phyloP scores from a whole-genome alignment of 2,329 filamentous ascomycete genomes.

The Sarocladium brachiariae region DNA sequence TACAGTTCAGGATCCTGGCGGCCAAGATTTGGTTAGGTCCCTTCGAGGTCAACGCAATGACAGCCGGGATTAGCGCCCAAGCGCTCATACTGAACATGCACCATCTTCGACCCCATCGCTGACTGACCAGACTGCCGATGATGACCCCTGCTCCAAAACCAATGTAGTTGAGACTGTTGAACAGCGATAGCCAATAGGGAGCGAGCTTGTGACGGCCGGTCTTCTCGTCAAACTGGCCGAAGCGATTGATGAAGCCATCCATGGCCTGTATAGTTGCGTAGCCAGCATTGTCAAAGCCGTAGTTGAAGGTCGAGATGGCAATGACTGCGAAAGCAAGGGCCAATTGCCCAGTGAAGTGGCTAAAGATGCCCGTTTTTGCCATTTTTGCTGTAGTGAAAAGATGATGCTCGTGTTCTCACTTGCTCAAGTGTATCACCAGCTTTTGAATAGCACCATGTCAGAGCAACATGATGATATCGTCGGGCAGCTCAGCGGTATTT shows the following conservation, averaged over 20 bases:
- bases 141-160: constrained; percentile 15
- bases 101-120: constrained; percentile 25
- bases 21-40: constrained; percentile 25
- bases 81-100: constrained; percentile 29
- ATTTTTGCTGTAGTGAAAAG: neutral
- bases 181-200: constrained; percentile 9
- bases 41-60: constrained; percentile 24
- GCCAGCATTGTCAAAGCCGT: constrained; percentile 32
- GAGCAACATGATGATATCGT: no score
- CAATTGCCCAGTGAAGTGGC: constrained; percentile 18
- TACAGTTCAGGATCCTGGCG: constrained; percentile 23
- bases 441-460: no score
- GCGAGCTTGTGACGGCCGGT: constrained; percentile 3
- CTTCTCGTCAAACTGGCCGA: constrained; percentile 12
- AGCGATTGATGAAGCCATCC: constrained; percentile 5
- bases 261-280: constrained; percentile 19
- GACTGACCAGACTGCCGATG: constrained; percentile 23
- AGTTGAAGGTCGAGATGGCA: constrained; percentile 30
- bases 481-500: no score
- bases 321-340: constrained; percentile 20
- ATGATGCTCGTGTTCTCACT: no score
- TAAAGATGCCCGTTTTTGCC: neutral
- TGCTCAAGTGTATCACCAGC: no score
- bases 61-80: constrained; percentile 25
- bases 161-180: constrained; percentile 10